Evolutionary conservation across 345 rosid genomes (phyloP), one percentile per base, ranked within the genome.

Genomic region (Arabis hirsuta): DNA sequence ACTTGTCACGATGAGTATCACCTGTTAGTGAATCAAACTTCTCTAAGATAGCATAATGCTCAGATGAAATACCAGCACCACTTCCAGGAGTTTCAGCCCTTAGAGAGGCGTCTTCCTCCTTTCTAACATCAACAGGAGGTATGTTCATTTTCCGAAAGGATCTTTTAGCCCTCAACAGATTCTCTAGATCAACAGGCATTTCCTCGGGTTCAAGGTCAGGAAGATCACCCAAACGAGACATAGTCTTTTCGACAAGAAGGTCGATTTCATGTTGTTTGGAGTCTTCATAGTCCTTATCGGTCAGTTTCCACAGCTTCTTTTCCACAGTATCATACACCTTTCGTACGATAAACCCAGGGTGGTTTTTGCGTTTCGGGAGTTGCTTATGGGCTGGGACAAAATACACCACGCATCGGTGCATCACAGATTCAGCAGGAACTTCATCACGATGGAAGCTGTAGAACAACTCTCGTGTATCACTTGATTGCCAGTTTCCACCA

Each of bases 341-440:
- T 69, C 87, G 90, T 38, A 95, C 99, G 58, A 95, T 91, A 71
- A 95, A 95, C 13, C 99, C 98, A 56, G 98, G 99, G 80, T 90
- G 72, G 9, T 82, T 85, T 73, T 90, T 81, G 38, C 98, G 96
- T 47, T 57, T 71, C 1, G 99, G 99, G 48, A 95, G 84, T 69
- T 91, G 96, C 79, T 95, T 95, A 81, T 90, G 82, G 52, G 79
- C 78, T 3, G 98, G 99, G 69, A 95, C 89, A 58, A 95, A 95
- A 71, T 95, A 97, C 72, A 91, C 99, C 61, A 95, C 87, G 53
- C 99, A 95, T 76, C 87, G 90, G 77, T 95, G 98, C 99, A 95
- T 91, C 75, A 91, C 98, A 60, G 99, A 90, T 63, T 90, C 99
- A 4, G 99, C 98, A 3, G 99, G 99, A 60, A 90, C 89, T 76